Evolutionary conservation across 768 basidiomycete species (phyloP).

Genomic region (Brasilioporus rufonigricans): DNA sequence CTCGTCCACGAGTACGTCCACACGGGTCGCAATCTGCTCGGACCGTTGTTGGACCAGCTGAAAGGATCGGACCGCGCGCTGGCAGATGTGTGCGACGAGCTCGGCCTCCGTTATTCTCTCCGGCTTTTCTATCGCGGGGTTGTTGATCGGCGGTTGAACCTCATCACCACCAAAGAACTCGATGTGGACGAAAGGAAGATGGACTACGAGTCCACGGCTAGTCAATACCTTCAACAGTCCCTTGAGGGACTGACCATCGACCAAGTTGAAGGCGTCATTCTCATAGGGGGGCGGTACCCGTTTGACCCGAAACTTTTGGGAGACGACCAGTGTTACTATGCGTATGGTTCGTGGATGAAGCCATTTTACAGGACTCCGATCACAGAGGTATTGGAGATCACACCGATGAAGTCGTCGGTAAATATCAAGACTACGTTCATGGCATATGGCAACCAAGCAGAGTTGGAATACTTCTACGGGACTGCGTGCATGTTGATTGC

Average conservation of each 20-base stretch:
- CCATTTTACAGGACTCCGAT: neutral
- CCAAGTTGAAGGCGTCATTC: neutral
- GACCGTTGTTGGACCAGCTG: conserved; percentile 1
- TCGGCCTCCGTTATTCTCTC: conserved; percentile 5
- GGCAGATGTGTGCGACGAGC: conserved; percentile 4
- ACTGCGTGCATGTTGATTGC: conserved; percentile 14
- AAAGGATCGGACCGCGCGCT: conserved; percentile 12
- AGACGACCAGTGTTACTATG: neutral
- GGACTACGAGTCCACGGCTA: neutral
- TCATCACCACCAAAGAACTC: conserved; percentile 1
- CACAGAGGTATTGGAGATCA: conserved; percentile 10
- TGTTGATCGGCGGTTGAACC: fast-evolving
- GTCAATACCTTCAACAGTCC: neutral
- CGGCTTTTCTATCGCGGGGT: neutral
- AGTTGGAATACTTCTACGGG: conserved; percentile 10
- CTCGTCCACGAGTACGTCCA: conserved; percentile 15
- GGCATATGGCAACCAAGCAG: conserved; percentile 3
- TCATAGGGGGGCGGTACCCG: neutral
- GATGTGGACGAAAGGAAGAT: neutral
- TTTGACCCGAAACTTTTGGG: neutral
- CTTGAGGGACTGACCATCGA: neutral
- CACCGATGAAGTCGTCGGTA: conserved; percentile 10
- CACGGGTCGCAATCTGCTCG: neutral
- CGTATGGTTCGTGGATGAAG: neutral
- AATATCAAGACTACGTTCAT: neutral